These are phyloP conservation scores for Gossypium mustelinum DNA, from an alignment of 345 rosid species.

Conservation along the genomic window DNA sequence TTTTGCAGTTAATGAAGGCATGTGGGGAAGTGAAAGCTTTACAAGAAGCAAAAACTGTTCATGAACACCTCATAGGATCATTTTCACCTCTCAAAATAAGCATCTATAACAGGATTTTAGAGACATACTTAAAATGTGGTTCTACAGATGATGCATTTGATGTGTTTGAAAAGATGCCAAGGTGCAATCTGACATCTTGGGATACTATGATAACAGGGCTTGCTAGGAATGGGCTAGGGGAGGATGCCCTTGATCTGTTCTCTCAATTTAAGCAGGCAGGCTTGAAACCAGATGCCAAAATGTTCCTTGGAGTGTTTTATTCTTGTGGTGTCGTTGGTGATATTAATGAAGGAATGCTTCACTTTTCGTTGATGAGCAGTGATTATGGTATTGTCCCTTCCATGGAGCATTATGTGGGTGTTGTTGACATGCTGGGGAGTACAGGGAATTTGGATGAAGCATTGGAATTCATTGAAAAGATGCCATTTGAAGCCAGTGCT, in stretches of 20 bases:
- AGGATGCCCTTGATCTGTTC: constrained; percentile 77
- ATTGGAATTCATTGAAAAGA: constrained; percentile 55
- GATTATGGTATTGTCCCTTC: constrained; percentile 58
- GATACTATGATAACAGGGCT: constrained; percentile 56
- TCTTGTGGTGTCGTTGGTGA: constrained; percentile 67
- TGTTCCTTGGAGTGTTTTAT: constrained; percentile 53
- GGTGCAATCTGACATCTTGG: constrained; percentile 56
- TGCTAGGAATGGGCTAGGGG: constrained; percentile 27
- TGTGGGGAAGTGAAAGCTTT: constrained; percentile 45
- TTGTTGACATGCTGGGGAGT: constrained; percentile 64
- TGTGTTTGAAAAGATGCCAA: constrained; percentile 19
- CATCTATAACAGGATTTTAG: constrained; percentile 42
- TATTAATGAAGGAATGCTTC: constrained; percentile 65
- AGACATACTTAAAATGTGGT: constrained; percentile 66
- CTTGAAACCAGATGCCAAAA: constrained; percentile 42
- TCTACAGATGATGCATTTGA: constrained; percentile 41
- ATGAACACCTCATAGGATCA: constrained; percentile 35
- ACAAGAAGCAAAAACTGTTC: constrained; percentile 36
- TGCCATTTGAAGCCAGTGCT: constrained; percentile 56
- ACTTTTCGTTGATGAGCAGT: constrained; percentile 61
- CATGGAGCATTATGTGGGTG: constrained; percentile 54
- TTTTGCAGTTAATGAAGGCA: constrained; percentile 42
- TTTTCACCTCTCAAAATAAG: constrained; percentile 33
- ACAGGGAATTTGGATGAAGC: constrained; percentile 75
- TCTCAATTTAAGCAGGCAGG: constrained; percentile 57